Conservation (phyloP, 371 early-diverging fungal genomes). For the Mortierella sp. region DNA sequence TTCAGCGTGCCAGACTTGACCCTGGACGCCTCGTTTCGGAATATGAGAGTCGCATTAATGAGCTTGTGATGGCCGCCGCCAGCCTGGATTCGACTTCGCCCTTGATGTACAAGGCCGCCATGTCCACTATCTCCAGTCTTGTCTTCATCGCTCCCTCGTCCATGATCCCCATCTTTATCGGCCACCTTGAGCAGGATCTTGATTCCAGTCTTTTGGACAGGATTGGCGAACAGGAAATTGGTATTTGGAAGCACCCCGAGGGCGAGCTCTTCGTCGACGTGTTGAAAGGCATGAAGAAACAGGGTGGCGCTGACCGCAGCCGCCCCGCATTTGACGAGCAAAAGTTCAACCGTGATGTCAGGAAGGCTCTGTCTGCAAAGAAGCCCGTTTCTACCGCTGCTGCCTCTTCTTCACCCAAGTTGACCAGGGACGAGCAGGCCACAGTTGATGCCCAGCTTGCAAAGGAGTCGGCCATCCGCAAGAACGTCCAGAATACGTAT, state of each 20-base stretch:
- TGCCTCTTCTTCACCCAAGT: conserved; percentile 62
- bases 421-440: conserved; percentile 88
- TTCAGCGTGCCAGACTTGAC: conserved; percentile 81
- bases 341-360: conserved; percentile 89
- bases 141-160: conserved; percentile 69
- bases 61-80: conserved; percentile 61
- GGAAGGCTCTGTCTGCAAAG: conserved; percentile 80
- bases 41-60: conserved; percentile 60
- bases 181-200: conserved; percentile 62
- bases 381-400: conserved; percentile 65
- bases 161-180: conserved; percentile 61
- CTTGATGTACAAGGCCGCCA: conserved; percentile 67
- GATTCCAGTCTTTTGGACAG: conserved; percentile 62
- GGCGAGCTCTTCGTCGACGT: conserved; percentile 79
- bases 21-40: conserved; percentile 77
- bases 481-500: conserved; percentile 68
- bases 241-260: conserved; percentile 79
- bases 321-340: conserved; percentile 76
- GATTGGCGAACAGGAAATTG: conserved; percentile 68
- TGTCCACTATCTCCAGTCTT: conserved; percentile 69
- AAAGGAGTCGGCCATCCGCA: conserved; percentile 83
- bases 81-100: conserved; percentile 48
- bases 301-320: conserved; percentile 63
- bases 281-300: conserved; percentile 61
- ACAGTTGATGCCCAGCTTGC: conserved; percentile 80